Percentiles rank a stretch among this genome's conserved stretches.
Conservation (phyloP, 2,329 filamentous ascomycete species). For the Colletotrichum truncatum region DNA sequence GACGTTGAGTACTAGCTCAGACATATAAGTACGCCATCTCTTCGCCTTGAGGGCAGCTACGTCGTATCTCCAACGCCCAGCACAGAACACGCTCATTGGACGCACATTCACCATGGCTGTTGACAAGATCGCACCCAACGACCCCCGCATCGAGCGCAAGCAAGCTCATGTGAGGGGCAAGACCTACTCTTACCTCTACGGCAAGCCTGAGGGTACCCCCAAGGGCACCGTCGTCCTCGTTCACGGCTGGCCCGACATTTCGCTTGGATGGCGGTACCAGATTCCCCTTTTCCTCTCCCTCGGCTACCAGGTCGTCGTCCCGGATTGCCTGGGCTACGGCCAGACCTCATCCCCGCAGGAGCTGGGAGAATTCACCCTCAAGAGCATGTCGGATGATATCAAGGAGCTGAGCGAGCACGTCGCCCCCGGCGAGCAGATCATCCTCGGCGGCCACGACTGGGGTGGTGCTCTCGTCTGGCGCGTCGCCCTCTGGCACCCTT, state of each 20-base stretch:
- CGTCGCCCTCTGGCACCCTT: constrained; percentile 76
- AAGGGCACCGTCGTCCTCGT: constrained; percentile 60
- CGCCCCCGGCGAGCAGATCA: constrained; percentile 62
- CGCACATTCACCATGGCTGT: constrained; percentile 52
- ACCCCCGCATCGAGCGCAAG: constrained; percentile 72
- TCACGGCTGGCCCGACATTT: constrained; percentile 86
- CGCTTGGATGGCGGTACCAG: constrained; percentile 89
- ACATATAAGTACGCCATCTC: background rate
- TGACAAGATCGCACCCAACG: constrained; percentile 72
- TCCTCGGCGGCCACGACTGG: constrained; percentile 95
- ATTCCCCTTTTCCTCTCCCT: constrained; percentile 79
- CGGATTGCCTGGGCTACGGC: constrained; percentile 89
- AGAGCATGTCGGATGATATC: constrained; percentile 79
- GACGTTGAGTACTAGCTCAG: background rate
- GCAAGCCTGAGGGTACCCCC: constrained; percentile 54
- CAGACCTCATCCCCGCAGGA: constrained; percentile 75
- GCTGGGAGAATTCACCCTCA: constrained; percentile 64
- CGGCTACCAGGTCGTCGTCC: constrained; percentile 81
- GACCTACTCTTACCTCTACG: constrained; percentile 74
- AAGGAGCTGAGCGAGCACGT: constrained; percentile 72
- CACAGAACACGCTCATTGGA: background rate
- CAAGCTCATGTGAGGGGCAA: constrained; percentile 72
- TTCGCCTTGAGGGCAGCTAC: background rate
- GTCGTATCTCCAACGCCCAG: background rate
- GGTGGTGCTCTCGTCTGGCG: constrained; percentile 83